Conservation (phyloP, 176 grass and related monocot genomes). For the Cymbopogon citratus region DNA sequence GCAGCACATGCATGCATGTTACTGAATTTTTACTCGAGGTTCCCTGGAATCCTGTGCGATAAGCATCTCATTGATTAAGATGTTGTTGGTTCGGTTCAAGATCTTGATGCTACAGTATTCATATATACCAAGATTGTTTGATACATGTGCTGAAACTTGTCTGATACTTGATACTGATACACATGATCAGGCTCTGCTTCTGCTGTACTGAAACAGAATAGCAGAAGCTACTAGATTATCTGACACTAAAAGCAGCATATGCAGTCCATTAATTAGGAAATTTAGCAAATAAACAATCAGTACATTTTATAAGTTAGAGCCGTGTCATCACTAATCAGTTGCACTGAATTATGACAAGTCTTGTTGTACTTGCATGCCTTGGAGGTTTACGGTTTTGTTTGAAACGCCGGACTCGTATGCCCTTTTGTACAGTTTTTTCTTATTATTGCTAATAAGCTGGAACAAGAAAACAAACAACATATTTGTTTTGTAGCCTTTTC, state of each 20-base stretch:
- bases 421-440: too few relatives aligned
- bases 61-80: constrained; percentile 35
- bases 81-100: constrained; percentile 30
- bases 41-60: constrained; percentile 24
- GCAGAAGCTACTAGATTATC: neutral
- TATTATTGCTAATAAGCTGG: too few relatives aligned
- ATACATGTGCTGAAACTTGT: constrained; percentile 27
- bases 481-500: too few relatives aligned
- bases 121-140: constrained; percentile 20
- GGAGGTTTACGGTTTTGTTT: neutral
- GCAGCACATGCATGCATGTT: constrained; percentile 22
- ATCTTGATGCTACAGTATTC: constrained; percentile 28
- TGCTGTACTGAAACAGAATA: neutral
- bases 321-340: constrained; percentile 30
- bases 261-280: constrained; percentile 1
- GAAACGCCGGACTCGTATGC: too few relatives aligned
- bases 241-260: neutral
- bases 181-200: neutral
- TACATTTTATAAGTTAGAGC: constrained; percentile 21
- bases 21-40: constrained; percentile 6
- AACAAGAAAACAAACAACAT: too few relatives aligned
- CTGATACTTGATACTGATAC: constrained; percentile 3
- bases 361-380: neutral
- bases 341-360: neutral
- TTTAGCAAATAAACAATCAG: neutral